Conservation (phyloP, 2,329 filamentous ascomycete species). For the Fusarium sp. region DNA sequence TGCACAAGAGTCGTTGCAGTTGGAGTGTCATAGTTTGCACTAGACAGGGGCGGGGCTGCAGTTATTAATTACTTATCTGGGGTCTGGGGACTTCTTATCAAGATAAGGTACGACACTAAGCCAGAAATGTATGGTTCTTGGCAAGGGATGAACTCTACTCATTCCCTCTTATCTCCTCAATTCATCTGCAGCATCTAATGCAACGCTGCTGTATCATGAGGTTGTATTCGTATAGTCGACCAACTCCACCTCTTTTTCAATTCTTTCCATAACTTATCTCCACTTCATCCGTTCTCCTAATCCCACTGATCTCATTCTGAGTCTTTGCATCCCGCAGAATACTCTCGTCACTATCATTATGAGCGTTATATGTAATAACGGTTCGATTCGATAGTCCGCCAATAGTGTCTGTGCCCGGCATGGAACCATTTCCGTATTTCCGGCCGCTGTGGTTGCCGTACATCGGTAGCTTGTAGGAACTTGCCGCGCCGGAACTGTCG, state of each 20-base stretch:
- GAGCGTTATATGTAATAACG: background rate
- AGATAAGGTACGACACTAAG: background rate
- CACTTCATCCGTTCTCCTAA: slow-evolving; percentile 27
- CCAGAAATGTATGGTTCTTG: background rate
- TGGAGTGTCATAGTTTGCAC: background rate
- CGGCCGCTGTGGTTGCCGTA: slow-evolving; percentile 26
- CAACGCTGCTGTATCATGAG: too few species aligned
- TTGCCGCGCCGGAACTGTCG: slow-evolving; percentile 1
- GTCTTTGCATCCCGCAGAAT: slow-evolving; percentile 25
- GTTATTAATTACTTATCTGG: background rate
- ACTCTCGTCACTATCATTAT: slow-evolving; percentile 25
- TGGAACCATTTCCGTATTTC: slow-evolving; percentile 13
- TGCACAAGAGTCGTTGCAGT: background rate
- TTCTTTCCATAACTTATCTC: slow-evolving; percentile 17
- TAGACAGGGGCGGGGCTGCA: slow-evolving; percentile 1
- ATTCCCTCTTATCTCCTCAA: too few species aligned
- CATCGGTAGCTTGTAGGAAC: slow-evolving; percentile 22
- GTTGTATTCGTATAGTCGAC: too few species aligned
- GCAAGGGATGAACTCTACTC: too few species aligned
- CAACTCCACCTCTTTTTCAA: background rate
- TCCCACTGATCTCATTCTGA: slow-evolving; percentile 6
- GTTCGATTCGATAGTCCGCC: slow-evolving; percentile 1
- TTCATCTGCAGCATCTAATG: too few species aligned
- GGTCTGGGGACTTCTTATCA: background rate
- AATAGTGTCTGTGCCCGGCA: background rate